Evolutionary conservation across 176 grass and related monocot species (phyloP), one percentile per base, ranked within the genome.

Genomic region (Leersia perrieri): DNA sequence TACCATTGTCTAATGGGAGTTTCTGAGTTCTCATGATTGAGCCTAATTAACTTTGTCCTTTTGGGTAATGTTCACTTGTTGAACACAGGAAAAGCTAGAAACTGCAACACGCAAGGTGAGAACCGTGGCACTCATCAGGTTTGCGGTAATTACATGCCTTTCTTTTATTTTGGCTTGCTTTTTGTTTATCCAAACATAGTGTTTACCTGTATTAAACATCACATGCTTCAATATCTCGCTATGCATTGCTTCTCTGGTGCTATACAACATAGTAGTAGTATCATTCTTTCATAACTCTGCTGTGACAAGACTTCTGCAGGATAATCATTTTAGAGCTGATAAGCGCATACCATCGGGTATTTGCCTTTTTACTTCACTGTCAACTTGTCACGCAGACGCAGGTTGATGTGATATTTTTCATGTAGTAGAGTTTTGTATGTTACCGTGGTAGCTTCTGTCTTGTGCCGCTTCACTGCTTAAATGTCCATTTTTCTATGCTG

Each of bases 11-110:
- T 5, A 41, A 29, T 27, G 33, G 25, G 71, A 58, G 9, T 23
- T 58, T 57, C 4, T 58, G n/a, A 44, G 63, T 45, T 76, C 32
- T 58, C 9, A 34, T 31, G 10, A 15, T 66, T 39, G 39, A 51
- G 31, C 64, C 67, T 36, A 75, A 16, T 74, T 87, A 82, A 63
- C 18, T 57, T 63, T 73, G 6, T 81, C 45, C 34, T 41, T 13
- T 26, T 73, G 60, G 39, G n/a, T 58, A 16, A 26, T 58, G 3
- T 75, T 75, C 25, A 62, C 55, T 61, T 2, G n/a, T 7, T n/a
- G n/a, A 60, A 25, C 9, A 15, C 55, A 61, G 55, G 16, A 9
- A 35, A 60, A 7, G 34, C 11, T 29, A 3, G 7, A 5, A 31
- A 18, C 33, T 60, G 31, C 44, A 70, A 53, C 49, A 53, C 8